Percentiles rank a stretch among this genome's conserved stretches.
These are phyloP conservation scores for Penicillium arizonense DNA, from an alignment of 495 filamentous ascomycete genomes.

Conservation along the genomic window DNA sequence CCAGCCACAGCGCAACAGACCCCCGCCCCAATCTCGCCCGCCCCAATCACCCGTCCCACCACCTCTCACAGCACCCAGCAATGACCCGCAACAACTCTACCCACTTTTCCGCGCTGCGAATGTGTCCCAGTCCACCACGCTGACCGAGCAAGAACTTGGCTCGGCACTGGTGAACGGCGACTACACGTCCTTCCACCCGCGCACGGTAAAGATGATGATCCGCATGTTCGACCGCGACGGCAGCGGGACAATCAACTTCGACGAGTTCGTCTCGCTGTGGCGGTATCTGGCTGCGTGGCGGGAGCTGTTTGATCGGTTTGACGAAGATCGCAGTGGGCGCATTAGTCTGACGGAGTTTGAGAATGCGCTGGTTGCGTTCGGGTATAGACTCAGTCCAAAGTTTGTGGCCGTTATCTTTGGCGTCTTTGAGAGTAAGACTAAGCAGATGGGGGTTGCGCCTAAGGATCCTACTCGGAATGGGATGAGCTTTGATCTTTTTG, in stretches of 20 bases:
- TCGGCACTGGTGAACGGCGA: slow-evolving; percentile 95
- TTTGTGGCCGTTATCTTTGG: slow-evolving; percentile 82
- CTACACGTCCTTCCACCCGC: slow-evolving; percentile 90
- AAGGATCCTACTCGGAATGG: slow-evolving; percentile 49
- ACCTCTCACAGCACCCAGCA: slow-evolving; percentile 62
- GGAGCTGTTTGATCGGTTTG: slow-evolving; percentile 91
- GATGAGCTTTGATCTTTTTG: slow-evolving; percentile 96
- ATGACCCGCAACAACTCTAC: slow-evolving; percentile 59
- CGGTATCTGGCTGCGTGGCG: slow-evolving; percentile 93
- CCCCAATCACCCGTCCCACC: slow-evolving; percentile 55
- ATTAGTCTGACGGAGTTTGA: slow-evolving; percentile 85
- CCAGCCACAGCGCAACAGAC: slow-evolving; percentile 45
- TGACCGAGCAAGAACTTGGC: slow-evolving; percentile 85
- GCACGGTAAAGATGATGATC: slow-evolving; percentile 98
- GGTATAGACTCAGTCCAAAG: slow-evolving; percentile 79
- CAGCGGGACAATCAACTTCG: slow-evolving; percentile 84
- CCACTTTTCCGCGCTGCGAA: slow-evolving; percentile 92
- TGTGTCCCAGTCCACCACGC: slow-evolving; percentile 72
- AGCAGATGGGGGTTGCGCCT: slow-evolving; percentile 25
- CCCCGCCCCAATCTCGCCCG: slow-evolving; percentile 60
- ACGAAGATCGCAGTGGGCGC: slow-evolving; percentile 80
- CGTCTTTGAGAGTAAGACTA: slow-evolving; percentile 56
- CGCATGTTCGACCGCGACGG: slow-evolving; percentile 93
- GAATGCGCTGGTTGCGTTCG: slow-evolving; percentile 91
- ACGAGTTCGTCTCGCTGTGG: slow-evolving; percentile 94